Evolutionary conservation across 768 basidiomycete genomes (phyloP).

Genomic region (Boletus insuetus): DNA sequence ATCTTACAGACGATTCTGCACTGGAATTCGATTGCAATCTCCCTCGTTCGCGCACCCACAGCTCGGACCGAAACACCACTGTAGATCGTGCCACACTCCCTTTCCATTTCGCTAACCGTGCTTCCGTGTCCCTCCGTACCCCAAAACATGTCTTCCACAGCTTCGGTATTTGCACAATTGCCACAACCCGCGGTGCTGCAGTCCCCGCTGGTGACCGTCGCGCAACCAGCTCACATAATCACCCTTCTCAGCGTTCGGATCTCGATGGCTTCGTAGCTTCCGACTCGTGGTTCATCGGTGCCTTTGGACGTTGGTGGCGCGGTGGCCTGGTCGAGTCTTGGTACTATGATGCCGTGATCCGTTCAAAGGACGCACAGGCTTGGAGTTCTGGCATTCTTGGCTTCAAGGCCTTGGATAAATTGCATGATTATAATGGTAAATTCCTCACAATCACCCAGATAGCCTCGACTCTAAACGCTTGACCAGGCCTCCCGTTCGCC

Average conservation of each 20-base stretch:
- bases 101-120: conserved; percentile 90
- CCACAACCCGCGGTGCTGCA: conserved; percentile 39
- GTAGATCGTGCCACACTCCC: conserved; percentile 31
- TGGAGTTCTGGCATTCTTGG: conserved; percentile 77
- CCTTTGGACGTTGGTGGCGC: conserved; percentile 90
- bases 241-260: conserved; percentile 29
- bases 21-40: conserved; percentile 33
- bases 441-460: conserved; percentile 3
- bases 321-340: conserved; percentile 80
- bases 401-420: conserved; percentile 68
- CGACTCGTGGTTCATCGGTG: conserved; percentile 88
- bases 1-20: conserved; percentile 50
- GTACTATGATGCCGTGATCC: conserved; percentile 66
- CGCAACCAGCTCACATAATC: conserved; percentile 31
- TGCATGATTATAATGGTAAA: conserved; percentile 67
- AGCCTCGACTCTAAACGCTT: conserved; percentile 3
- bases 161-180: conserved; percentile 86
- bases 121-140: conserved; percentile 88
- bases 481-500: conserved; percentile 49
- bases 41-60: conserved; percentile 25
- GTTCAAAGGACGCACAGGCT: conserved; percentile 66
- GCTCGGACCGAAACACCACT: conserved; percentile 16
- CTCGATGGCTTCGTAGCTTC: conserved; percentile 51
- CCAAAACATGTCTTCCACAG: conserved; percentile 85
- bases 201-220: conserved; percentile 56